Conservation (phyloP, 2,329 filamentous ascomycete species). For the Fusarium nanum region DNA sequence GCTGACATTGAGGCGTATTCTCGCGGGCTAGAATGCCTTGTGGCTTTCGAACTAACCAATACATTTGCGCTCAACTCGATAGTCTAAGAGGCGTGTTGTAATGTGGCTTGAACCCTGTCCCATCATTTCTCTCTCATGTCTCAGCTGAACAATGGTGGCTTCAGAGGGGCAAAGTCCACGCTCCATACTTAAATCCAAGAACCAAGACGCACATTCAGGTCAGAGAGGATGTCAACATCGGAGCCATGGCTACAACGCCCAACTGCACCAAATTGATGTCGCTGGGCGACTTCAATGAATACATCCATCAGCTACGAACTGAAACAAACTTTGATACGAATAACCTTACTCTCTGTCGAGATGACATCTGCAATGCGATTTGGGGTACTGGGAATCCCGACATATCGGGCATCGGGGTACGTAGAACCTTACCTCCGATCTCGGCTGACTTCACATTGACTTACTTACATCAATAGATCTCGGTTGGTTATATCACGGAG, state of each 20-base stretch:
- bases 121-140: too few relatives aligned
- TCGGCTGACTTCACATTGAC: accelerated
- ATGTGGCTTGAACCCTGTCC: too few relatives aligned
- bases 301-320: not conserved
- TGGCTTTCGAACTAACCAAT: too few relatives aligned
- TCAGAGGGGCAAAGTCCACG: too few relatives aligned
- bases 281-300: not conserved
- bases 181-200: not conserved
- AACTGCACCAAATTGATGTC: not conserved
- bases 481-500: not conserved
- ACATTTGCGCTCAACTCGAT: too few relatives aligned
- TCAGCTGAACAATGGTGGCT: too few relatives aligned
- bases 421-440: not conserved
- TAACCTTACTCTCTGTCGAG: not conserved
- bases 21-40: too few relatives aligned
- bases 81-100: too few relatives aligned
- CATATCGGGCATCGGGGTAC: not conserved
- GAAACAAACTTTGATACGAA: not conserved
- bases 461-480: not conserved
- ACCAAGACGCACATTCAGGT: not conserved
- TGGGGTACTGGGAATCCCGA: not conserved
- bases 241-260: not conserved
- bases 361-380: not conserved
- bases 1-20: too few relatives aligned
- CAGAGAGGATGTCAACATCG: accelerated